Evolutionary conservation across 1,139 yeast genomes (phyloP).

Genomic region (Suhomyces bolitotheri): DNA sequence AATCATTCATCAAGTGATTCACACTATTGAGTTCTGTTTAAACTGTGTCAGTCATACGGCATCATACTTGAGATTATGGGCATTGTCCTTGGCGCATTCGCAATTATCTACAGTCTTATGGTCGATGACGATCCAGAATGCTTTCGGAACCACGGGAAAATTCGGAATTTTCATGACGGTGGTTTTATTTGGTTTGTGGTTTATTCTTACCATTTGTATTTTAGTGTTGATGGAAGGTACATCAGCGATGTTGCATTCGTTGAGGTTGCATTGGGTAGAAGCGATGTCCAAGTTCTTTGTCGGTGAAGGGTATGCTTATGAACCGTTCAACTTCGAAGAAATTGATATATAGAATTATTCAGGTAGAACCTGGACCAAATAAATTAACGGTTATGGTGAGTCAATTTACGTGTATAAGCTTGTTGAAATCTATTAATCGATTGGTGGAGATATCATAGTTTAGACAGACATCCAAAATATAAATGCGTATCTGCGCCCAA

Average conservation of each 20-base stretch:
- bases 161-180: constrained; percentile 74
- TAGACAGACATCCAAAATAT: too few relatives aligned
- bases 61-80: constrained; percentile 95
- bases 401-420: too few relatives aligned
- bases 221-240: constrained; percentile 98
- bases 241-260: constrained; percentile 95
- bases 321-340: constrained; percentile 55
- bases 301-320: constrained; percentile 90
- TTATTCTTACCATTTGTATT: constrained; percentile 82
- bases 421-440: too few relatives aligned
- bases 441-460: too few relatives aligned
- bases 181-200: constrained; percentile 90
- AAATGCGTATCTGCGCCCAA: too few relatives aligned
- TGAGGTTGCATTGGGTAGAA: constrained; percentile 98
- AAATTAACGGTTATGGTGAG: too few relatives aligned
- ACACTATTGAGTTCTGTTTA: constrained; percentile 96
- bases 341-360: constrained; percentile 9
- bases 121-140: constrained; percentile 89
- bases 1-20: constrained; percentile 96
- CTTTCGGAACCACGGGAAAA: constrained; percentile 72
- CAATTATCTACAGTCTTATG: constrained; percentile 93
- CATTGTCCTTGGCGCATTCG: constrained; percentile 94
- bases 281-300: constrained; percentile 97
- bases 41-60: constrained; percentile 99
- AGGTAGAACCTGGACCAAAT: constrained; percentile 1